Evolutionary conservation across 2,329 filamentous ascomycete genomes (phyloP), one percentile per base, ranked within the genome.

Genomic region (Colletotrichum gigasporum): DNA sequence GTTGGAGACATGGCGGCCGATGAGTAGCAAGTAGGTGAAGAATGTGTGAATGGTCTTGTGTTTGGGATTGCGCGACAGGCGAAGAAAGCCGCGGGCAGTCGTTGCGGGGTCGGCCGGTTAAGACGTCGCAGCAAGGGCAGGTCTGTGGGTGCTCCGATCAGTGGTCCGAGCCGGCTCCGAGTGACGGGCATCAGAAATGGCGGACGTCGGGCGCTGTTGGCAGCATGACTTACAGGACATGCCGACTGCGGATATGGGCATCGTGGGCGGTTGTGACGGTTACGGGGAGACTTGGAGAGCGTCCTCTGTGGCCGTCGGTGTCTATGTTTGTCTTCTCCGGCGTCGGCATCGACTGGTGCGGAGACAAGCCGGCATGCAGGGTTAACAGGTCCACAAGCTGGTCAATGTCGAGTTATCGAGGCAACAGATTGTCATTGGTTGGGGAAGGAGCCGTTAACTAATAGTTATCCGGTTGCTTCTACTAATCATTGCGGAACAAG

Each of bases 31-130:
- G 24, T 9, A 11, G 51, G 32, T 5, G 51, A 45, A 24, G 42
- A 22, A 18, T 50, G 37, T 34, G 26, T 30, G 26, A 37, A 16
- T 18, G 16, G 11, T 5, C 30, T 32, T 16, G n/a, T 30, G 32
- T 24, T n/a, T 22, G 30, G 41, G 18, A 28, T 22, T 16, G 37
- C 24, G 37, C 42, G 26, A n/a, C 16, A n/a, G 24, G n/a, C 8
- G 44, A 30, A 11, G 24, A 41, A 41, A 28, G 24, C 24, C 35
- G 34, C 35, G n/a, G 59, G 5, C 28, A 35, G 45, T 24, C 16
- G 24, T 26, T 60, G 60, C 55, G 62, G 62, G 62, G 62, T 62
- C 32, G 34, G 10, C 32, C n/a, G 48, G 47, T 16, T 41, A 47
- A 20, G 35, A 18, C 20, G 30, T 51, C 44, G 59, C 14, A 45